Conservation (phyloP, 148 eudicot genomes). For the Arctostaphylos glauca region DNA sequence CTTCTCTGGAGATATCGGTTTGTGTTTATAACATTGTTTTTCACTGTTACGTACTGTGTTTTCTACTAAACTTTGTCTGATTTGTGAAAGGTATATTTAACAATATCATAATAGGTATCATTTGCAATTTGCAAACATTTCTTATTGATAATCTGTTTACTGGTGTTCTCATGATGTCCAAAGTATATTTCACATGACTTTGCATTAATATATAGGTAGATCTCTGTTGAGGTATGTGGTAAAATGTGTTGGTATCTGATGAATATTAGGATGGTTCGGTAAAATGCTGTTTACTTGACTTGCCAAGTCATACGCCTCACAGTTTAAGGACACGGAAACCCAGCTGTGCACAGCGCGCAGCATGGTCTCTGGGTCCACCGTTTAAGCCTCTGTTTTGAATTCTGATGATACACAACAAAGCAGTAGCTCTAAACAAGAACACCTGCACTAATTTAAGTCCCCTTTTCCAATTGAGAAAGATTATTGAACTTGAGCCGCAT, state of each 20-base stretch:
- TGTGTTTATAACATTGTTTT: not conserved
- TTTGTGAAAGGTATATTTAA: not conserved
- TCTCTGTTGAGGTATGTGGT: not conserved
- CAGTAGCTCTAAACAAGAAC: constrained; percentile 3
- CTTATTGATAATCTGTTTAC: not conserved
- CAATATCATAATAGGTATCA: not conserved
- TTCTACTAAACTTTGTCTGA: not conserved
- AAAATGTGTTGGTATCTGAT: not conserved
- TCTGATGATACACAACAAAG: not conserved
- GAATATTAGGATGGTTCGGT: not conserved
- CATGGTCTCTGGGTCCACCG: too few relatives aligned
- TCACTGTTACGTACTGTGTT: not conserved
- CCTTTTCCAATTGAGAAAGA: not conserved
- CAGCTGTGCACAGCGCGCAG: too few relatives aligned
- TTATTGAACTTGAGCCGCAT: not conserved
- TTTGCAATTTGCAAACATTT: not conserved
- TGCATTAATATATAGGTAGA: not conserved
- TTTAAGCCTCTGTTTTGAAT: not conserved
- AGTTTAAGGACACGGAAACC: not conserved
- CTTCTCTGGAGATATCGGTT: not conserved
- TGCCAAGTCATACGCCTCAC: not conserved
- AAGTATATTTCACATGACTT: not conserved
- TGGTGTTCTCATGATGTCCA: not conserved
- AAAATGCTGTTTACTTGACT: not conserved
- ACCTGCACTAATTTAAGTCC: not conserved